Conservation (phyloP, 2,329 filamentous ascomycete genomes). For the Tolypocladium capitatum region DNA sequence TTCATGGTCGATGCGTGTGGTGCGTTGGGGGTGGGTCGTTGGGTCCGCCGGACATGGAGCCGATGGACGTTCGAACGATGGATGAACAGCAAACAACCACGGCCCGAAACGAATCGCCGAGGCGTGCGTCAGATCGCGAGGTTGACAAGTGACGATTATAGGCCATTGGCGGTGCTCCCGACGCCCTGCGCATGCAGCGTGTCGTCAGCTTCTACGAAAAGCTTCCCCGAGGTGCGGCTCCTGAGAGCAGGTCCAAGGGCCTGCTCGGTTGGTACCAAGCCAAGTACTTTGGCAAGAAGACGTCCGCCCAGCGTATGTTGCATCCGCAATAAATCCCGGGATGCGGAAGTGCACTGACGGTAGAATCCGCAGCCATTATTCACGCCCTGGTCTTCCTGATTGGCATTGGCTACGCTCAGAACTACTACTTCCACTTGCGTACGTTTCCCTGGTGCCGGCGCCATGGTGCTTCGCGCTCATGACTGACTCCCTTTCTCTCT, state of each 20-base stretch:
- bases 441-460: slow-evolving; percentile 30
- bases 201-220: slow-evolving; percentile 99
- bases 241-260: slow-evolving; percentile 69
- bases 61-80: background rate
- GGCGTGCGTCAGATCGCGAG: background rate
- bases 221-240: slow-evolving; percentile 83
- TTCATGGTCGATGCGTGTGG: background rate
- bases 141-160: slow-evolving; percentile 32
- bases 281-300: slow-evolving; percentile 91
- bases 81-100: background rate
- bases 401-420: slow-evolving; percentile 81
- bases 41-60: background rate
- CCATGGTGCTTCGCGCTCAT: background rate
- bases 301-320: slow-evolving; percentile 69
- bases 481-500: background rate
- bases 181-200: slow-evolving; percentile 94
- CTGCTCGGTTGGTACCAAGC: slow-evolving; percentile 79
- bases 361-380: slow-evolving; percentile 55
- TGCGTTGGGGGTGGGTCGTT: background rate
- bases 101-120: slow-evolving; percentile 2
- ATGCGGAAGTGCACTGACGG: slow-evolving; percentile 4
- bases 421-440: slow-evolving; percentile 99
- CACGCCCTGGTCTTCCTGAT: slow-evolving; percentile 72
- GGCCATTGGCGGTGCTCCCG: slow-evolving; percentile 88
- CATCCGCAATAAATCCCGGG: slow-evolving; percentile 11